Conservation (phyloP, 2,329 filamentous ascomycete species). For the Zymoseptoria crescenta region DNA sequence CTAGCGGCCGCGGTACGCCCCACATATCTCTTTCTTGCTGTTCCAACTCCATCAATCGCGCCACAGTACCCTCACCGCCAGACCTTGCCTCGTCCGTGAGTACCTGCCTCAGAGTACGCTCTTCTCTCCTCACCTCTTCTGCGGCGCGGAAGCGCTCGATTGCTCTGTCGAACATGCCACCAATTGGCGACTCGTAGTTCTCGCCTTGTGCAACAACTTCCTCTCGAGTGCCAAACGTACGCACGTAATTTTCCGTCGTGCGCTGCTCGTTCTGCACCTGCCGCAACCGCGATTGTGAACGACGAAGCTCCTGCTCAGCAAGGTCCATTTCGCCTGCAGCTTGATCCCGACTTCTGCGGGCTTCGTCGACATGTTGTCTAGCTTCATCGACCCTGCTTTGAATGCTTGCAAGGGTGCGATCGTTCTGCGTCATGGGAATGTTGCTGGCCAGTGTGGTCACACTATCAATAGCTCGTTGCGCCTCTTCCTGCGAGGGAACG, state of each 20-base stretch:
- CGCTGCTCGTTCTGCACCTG: slow-evolving; percentile 30
- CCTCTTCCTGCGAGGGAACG: slow-evolving; percentile 14
- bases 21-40: slow-evolving; percentile 23
- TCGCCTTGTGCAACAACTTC: slow-evolving; percentile 39
- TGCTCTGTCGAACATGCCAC: slow-evolving; percentile 40
- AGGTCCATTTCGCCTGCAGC: slow-evolving; percentile 27
- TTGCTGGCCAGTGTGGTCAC: slow-evolving; percentile 15
- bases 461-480: slow-evolving; percentile 18
- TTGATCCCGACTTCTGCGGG: slow-evolving; percentile 27
- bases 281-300: slow-evolving; percentile 25
- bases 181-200: slow-evolving; percentile 42
- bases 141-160: slow-evolving; percentile 37
- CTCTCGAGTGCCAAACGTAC: slow-evolving; percentile 41
- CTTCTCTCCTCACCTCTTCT: slow-evolving; percentile 32
- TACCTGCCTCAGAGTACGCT: slow-evolving; percentile 27
- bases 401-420: slow-evolving; percentile 20
- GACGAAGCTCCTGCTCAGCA: slow-evolving; percentile 27
- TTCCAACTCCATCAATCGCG: slow-evolving; percentile 18
- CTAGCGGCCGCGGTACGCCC: slow-evolving; percentile 22
- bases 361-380: slow-evolving; percentile 25
- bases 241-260: slow-evolving; percentile 31
- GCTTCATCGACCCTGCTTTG: slow-evolving; percentile 27
- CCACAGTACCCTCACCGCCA: slow-evolving; percentile 15
- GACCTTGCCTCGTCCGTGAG: slow-evolving; percentile 24
- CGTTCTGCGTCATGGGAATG: slow-evolving; percentile 11